Percentiles rank a stretch among this genome's conserved stretches.
Conservation (phyloP, 805 yeast genomes). For the Ogataea siamensis region DNA sequence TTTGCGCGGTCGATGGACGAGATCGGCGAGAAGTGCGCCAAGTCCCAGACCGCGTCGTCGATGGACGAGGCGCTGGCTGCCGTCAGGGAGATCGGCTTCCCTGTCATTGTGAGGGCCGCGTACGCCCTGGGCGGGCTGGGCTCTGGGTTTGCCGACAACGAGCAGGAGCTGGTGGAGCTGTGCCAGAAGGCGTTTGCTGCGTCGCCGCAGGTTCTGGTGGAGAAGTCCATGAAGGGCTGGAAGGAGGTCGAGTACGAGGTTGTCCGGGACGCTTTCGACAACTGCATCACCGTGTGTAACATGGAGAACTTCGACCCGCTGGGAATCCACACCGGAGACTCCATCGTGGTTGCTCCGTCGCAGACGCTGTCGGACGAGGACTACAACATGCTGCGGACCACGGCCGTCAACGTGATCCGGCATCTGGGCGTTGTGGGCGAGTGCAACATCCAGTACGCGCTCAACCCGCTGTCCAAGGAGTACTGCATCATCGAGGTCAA, state of each 20-base stretch:
- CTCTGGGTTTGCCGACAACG: slow-evolving; percentile 94
- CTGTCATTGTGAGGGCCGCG: slow-evolving; percentile 96
- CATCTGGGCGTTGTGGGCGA: slow-evolving; percentile 99
- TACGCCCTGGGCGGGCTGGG: slow-evolving; percentile 97
- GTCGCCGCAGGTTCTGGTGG: slow-evolving; percentile 94
- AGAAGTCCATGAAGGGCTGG: slow-evolving; percentile 98
- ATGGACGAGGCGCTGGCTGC: slow-evolving; percentile 83
- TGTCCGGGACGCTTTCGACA: slow-evolving; percentile 94
- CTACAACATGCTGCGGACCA: slow-evolving; percentile 95
- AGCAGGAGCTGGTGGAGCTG: slow-evolving; percentile 73
- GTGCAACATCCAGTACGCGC: slow-evolving; percentile 96
- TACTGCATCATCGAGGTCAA: slow-evolving; percentile 97
- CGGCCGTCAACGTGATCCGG: slow-evolving; percentile 95
- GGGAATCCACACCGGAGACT: slow-evolving; percentile 99
- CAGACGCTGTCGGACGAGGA: slow-evolving; percentile 97
- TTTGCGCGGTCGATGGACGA: slow-evolving; percentile 94
- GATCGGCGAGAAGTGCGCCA: slow-evolving; percentile 93
- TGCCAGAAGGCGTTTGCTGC: slow-evolving; percentile 93
- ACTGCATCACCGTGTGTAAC: slow-evolving; percentile 98
- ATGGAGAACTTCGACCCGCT: slow-evolving; percentile 99
- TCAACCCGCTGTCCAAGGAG: slow-evolving; percentile 89
- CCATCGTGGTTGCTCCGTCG: slow-evolving; percentile 98
- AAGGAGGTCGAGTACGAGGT: slow-evolving; percentile 98
- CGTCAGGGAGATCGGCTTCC: slow-evolving; percentile 85
- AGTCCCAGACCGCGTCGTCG: slow-evolving; percentile 79